Conservation (phyloP, 441 rosid species). For the Daphne laureola region DNA sequence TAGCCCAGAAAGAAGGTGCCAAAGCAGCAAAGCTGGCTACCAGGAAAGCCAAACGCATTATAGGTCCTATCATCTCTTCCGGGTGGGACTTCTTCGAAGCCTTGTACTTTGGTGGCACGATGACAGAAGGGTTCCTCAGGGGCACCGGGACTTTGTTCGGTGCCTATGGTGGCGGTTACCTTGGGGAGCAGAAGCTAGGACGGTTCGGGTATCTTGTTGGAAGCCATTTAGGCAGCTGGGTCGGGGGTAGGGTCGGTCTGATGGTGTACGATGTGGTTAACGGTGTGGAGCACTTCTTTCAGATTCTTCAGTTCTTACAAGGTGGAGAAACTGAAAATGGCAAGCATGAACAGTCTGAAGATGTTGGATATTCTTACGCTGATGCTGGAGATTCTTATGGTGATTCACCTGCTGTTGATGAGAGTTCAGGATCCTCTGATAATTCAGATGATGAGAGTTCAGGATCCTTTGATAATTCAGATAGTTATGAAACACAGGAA, state of each 20-base stretch:
- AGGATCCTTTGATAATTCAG: slow-evolving; percentile 1
- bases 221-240: slow-evolving; percentile 87
- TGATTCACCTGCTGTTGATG: neutral
- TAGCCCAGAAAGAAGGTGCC: slow-evolving; percentile 63
- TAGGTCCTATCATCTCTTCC: slow-evolving; percentile 81
- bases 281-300: slow-evolving; percentile 43
- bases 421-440: neutral
- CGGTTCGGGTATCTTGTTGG: slow-evolving; percentile 82
- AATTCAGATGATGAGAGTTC: slow-evolving; percentile 9
- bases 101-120: slow-evolving; percentile 73
- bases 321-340: neutral
- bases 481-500: slow-evolving; percentile 13
- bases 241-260: slow-evolving; percentile 84
- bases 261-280: slow-evolving; percentile 79
- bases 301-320: slow-evolving; percentile 5
- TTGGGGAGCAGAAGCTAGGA: slow-evolving; percentile 73
- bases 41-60: slow-evolving; percentile 59
- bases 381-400: slow-evolving; percentile 7
- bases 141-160: slow-evolving; percentile 79
- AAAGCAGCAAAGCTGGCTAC: slow-evolving; percentile 80
- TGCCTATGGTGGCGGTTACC: slow-evolving; percentile 64
- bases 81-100: slow-evolving; percentile 98
- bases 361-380: slow-evolving; percentile 2
- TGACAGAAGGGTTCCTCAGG: slow-evolving; percentile 78
- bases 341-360: slow-evolving; percentile 5